These are phyloP conservation scores for Mortierella sp. DNA, from an alignment of 371 early-diverging fungal genomes.

Conservation along the genomic window DNA sequence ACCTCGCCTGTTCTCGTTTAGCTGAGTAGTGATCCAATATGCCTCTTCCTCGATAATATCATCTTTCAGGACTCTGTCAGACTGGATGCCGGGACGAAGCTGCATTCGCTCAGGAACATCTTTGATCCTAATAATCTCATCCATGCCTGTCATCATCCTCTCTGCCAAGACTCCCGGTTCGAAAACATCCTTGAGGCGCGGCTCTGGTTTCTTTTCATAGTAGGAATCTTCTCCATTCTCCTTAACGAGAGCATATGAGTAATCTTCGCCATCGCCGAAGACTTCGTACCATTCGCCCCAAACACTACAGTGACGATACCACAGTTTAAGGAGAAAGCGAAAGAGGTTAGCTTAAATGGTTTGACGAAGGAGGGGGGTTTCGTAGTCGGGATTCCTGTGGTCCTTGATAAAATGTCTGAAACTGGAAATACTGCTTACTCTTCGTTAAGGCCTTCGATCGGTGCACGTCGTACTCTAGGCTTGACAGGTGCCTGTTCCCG, in stretches of 20 bases:
- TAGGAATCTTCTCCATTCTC: slow-evolving; percentile 44
- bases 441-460: slow-evolving; percentile 80
- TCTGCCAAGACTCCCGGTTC: slow-evolving; percentile 92
- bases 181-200: slow-evolving; percentile 82
- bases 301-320: slow-evolving; percentile 63
- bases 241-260: slow-evolving; percentile 81
- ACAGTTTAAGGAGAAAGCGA: too few species aligned
- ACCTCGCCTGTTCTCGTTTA: slow-evolving; percentile 54
- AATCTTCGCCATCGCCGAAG: slow-evolving; percentile 93
- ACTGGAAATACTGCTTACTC: slow-evolving; percentile 49
- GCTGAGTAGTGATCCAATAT: slow-evolving; percentile 59
- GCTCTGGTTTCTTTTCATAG: slow-evolving; percentile 58
- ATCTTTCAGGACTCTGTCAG: slow-evolving; percentile 48
- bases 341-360: too few species aligned
- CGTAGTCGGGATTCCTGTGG: not conserved
- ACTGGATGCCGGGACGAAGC: slow-evolving; percentile 55
- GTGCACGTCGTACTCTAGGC: slow-evolving; percentile 62
- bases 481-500: slow-evolving; percentile 55
- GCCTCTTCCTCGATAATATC: slow-evolving; percentile 67
- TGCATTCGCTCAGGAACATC: slow-evolving; percentile 97
- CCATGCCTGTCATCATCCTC: slow-evolving; percentile 91
- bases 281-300: slow-evolving; percentile 87
- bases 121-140: slow-evolving; percentile 86
- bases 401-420: slow-evolving; percentile 24
- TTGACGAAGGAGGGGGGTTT: too few species aligned